Base-by-base conservation (phyloP, 2,329 filamentous ascomycete species). In the Fonsecaea multimorphosa region DNA sequence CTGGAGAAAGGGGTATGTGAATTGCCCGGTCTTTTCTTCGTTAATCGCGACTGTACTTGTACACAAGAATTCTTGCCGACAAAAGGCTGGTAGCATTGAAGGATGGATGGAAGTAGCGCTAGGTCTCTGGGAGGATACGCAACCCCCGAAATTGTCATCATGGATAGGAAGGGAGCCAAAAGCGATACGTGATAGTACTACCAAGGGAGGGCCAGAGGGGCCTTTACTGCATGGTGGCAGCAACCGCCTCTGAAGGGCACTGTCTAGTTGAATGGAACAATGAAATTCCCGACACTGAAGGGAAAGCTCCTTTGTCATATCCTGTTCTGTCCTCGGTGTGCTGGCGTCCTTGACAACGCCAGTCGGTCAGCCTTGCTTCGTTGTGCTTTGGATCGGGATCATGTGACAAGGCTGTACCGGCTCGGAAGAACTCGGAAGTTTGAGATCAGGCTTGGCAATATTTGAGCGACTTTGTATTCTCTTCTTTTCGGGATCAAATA, bases 41-140 rank as follows among this genome's bases (percentile, higher is more conserved):
- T 61, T 56, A 67, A 56, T 58, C 53, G 49, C 64, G 16, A 60
- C 56, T 69, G 67, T 69, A 69, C 64, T 64, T 66, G 67, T 69
- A 69, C 64, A 69, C 58, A 59, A 68, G 34, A 57, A 49, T 46
- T 59, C 51, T 52, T 22, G 34, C 44, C 44, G 44, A 24, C 44
- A 49, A 49, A 49, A 49, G 44, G 44, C 9, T 49, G 44, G 24
- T 49, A 49, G 44, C 44, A 49, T 49, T 49, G 44, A 49, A 49
- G 44, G 44, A 49, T 49, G 44, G 44, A 49, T 49, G 44, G 12
- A 49, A 24, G 44, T 16, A 49, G 19, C 22, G 11, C 22, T 49
- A 22, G 44, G 44, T 22, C 44, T 49, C 36, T 60, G 62, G 51
- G 46, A 63, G 12, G 54, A 58, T 22, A 27, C 27, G 5, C 59